Evolutionary conservation across 2,329 filamentous ascomycete genomes (phyloP).

Genomic region (Scedosporium apiospermum): DNA sequence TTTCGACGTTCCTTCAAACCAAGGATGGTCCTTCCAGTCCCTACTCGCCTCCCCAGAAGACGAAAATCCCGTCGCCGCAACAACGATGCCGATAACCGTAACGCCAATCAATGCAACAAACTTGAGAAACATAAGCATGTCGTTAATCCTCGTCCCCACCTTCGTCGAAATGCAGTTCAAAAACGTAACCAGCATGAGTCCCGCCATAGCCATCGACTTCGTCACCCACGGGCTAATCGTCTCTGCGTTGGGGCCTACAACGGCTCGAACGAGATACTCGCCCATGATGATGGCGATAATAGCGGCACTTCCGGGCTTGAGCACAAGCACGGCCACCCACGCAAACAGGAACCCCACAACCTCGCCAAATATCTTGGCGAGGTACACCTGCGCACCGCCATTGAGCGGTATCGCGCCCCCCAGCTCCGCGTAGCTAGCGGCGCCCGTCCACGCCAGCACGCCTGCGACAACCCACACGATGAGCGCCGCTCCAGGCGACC

Average conservation of each 20-base stretch:
- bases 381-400: conserved; percentile 85
- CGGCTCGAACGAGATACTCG: conserved; percentile 85
- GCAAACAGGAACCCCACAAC: conserved; percentile 88
- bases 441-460: conserved; percentile 91
- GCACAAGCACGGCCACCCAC: conserved; percentile 87
- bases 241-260: conserved; percentile 77
- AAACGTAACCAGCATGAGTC: conserved; percentile 66
- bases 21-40: conserved; percentile 79
- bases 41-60: conserved; percentile 63
- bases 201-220: conserved; percentile 75
- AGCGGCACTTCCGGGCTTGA: conserved; percentile 87
- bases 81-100: conserved; percentile 78
- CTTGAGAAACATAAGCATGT: conserved; percentile 95
- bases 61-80: conserved; percentile 77
- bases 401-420: conserved; percentile 94
- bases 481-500: conserved; percentile 80
- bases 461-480: conserved; percentile 90
- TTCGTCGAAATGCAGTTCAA: conserved; percentile 88
- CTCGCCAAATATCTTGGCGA: conserved; percentile 95
- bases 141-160: conserved; percentile 76
- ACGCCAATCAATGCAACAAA: conserved; percentile 83
- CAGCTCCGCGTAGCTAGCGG: conserved; percentile 88
- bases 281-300: conserved; percentile 98
- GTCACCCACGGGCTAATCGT: conserved; percentile 78
- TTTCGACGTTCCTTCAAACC: conserved; percentile 79